Base-by-base conservation (phyloP, 2,329 filamentous ascomycete species). In the Tolypocladium capitatum region DNA sequence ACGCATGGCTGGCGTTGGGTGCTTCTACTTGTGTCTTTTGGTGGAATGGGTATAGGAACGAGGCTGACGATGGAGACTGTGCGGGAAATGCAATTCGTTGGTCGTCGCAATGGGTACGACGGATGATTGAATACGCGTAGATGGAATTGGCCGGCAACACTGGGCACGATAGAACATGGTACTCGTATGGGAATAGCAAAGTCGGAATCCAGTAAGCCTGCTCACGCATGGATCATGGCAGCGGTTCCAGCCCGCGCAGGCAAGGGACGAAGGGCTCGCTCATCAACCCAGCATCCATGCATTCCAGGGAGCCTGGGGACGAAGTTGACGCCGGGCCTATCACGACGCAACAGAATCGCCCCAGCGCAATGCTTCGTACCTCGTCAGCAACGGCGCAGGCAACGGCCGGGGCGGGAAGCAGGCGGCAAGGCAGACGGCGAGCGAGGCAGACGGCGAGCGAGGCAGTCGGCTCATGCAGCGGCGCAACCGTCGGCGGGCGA, bases 1-100 rank as follows among this genome's bases (percentile, higher is more conserved):
- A 28, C 24, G 34, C 40, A 36, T 44, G 40, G 45, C 41, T 27
- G 48, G 48, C 48, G 41, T 49, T 46, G 16, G 10, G 44, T 13
- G 33, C 28, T 14, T 41, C 24, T 41, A 40, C 24, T 28, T 41
- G 14, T 27, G 36, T n/a, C 24, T 41, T 41, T 32, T n/a, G 24
- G 38, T 28, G 24, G 38, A 11, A 11, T 41, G 14, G 21, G 13
- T 16, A 8, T 41, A 24, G 8, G 14, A 14, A n/a, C 4, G 24
- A 41, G 24, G 38, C 24, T 38, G 21, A 8, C 9, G 38, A n/a
- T 2, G 38, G 24, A 9, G 24, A 24, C 3, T 28, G 13, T 9
- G 21, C 24, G 21, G 5, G 21, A 4, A 28, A 9, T 14, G 38
- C 24, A 28, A n/a, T 28, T 9, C 24, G 38, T 28, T 41, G 9